These are phyloP conservation scores for Tricholoma furcatifolium DNA, from an alignment of 768 basidiomycete species.

Conservation along the genomic window DNA sequence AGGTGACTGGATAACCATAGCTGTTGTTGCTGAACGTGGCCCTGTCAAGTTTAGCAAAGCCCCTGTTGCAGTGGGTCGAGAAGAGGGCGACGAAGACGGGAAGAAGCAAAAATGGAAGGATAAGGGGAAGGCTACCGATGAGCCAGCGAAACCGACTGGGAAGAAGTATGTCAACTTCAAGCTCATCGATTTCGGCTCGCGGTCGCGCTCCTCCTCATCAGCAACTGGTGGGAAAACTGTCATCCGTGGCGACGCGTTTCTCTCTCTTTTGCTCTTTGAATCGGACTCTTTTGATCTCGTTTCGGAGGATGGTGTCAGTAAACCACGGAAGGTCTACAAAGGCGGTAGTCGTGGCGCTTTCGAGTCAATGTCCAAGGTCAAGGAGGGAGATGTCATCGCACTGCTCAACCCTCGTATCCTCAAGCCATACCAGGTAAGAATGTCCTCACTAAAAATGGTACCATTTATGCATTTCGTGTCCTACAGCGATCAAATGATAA, in stretches of 20 bases:
- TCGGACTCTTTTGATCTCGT: constrained; percentile 68
- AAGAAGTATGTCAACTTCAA: constrained; percentile 88
- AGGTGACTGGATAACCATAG: constrained; percentile 95
- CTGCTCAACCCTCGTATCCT: constrained; percentile 86
- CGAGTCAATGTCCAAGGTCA: constrained; percentile 81
- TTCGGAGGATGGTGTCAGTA: constrained; percentile 48
- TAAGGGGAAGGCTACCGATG: constrained; percentile 32
- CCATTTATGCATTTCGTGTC: not conserved
- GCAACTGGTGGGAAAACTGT: constrained; percentile 53
- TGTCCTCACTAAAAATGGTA: not conserved
- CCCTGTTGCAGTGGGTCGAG: constrained; percentile 53
- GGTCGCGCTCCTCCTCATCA: constrained; percentile 50
- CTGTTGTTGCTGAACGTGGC: constrained; percentile 90
- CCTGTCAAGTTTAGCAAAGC: constrained; percentile 72
- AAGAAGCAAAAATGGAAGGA: constrained; percentile 34
- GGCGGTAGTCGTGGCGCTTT: constrained; percentile 94
- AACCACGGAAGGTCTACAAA: constrained; percentile 63
- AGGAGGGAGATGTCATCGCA: constrained; percentile 88
- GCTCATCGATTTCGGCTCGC: constrained; percentile 76
- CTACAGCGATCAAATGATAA: constrained; percentile 45
- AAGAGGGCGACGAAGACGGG: constrained; percentile 37
- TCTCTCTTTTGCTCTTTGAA: constrained; percentile 87
- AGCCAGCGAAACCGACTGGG: constrained; percentile 44
- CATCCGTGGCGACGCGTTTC: constrained; percentile 78
- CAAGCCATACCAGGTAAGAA: constrained; percentile 77